These are phyloP conservation scores for Kluyveromyces dobzhanskii DNA, from an alignment of 805 yeast species.

Conservation along the genomic window DNA sequence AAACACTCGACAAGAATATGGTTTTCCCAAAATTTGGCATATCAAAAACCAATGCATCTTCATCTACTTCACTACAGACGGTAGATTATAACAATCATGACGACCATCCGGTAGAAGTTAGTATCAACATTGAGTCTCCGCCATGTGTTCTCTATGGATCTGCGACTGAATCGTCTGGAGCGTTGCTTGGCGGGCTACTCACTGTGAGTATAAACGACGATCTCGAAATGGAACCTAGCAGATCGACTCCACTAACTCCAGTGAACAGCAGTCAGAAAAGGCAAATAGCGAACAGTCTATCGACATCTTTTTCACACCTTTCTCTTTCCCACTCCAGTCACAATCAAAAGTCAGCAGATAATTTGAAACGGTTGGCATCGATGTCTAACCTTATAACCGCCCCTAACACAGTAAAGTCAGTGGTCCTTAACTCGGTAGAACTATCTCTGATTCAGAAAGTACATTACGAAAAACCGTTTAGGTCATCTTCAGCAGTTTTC, in stretches of 20 bases:
- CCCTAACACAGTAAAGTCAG: conserved; percentile 29
- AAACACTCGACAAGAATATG: too few species aligned
- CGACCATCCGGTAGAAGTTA: conserved; percentile 36
- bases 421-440: conserved; percentile 49
- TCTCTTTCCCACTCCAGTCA: conserved; percentile 9
- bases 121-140: conserved; percentile 76
- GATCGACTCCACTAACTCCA: conserved; percentile 12
- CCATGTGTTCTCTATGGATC: conserved; percentile 82
- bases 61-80: conserved; percentile 5
- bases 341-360: conserved; percentile 8
- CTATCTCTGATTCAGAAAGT: conserved; percentile 67
- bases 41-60: conserved; percentile 1
- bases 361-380: conserved; percentile 12
- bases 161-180: conserved; percentile 73
- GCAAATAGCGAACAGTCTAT: conserved; percentile 10
- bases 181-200: conserved; percentile 74
- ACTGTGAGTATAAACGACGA: conserved; percentile 43
- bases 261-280: conserved; percentile 11
- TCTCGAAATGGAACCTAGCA: conserved; percentile 5
- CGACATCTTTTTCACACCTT: conserved; percentile 19
- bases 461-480: conserved; percentile 56
- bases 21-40: conserved; percentile 1
- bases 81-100: conserved; percentile 8
- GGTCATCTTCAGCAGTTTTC: conserved; percentile 42
- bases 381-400: conserved; percentile 19